Evolutionary conservation across 768 basidiomycete genomes (phyloP), one percentile per base, ranked within the genome.

Genomic region (Leucogyrophana mollusca): DNA sequence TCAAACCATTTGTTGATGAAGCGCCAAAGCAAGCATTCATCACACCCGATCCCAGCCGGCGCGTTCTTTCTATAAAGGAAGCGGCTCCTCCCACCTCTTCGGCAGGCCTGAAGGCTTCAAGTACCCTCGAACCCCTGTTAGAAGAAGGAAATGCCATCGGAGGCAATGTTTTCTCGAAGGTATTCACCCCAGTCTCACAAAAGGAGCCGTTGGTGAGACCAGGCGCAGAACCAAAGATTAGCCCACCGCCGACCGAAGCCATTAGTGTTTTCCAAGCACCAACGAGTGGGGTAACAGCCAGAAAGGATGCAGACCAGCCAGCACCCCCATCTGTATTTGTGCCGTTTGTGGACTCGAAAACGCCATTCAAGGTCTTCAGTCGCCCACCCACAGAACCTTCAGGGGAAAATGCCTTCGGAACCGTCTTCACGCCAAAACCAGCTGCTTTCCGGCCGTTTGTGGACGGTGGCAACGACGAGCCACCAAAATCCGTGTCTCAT

Each of bases 1-100:
- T 88, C 57, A 78, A 75, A 39, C 84, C 87, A 2, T 87, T 80
- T 53, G 69, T 80, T 8, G 85, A 88, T 45, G 74, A 78, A 35
- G 62, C 51, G 23, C 59, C 67, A n/a, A 70, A 67, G 44, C 80
- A 77, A 45, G 69, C 71, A 2, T 61, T 69, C 44, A 56, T 55
- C 23, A 67, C 66, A 1, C 59, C 54, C 20, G 60, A 62, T 17
- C 55, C 68, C 4, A 48, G 56, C 27, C 69, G 73, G 20, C 69
- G 68, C 8, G 82, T 61, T 7, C 70, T 87, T 17, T 71, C 78
- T 9, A 54, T 73, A 35, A 87, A 85, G 57, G 78, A 79, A 36
- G 55, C 68, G 43, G 45, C 50, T 16, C 55, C 61, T 33, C 53
- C 53, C 9, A 50, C 53, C 11, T 54, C 49, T 37, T 37, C 55